Evolutionary conservation across 495 filamentous ascomycete species (phyloP).

Genomic region (Hypoxylon cercidicola): DNA sequence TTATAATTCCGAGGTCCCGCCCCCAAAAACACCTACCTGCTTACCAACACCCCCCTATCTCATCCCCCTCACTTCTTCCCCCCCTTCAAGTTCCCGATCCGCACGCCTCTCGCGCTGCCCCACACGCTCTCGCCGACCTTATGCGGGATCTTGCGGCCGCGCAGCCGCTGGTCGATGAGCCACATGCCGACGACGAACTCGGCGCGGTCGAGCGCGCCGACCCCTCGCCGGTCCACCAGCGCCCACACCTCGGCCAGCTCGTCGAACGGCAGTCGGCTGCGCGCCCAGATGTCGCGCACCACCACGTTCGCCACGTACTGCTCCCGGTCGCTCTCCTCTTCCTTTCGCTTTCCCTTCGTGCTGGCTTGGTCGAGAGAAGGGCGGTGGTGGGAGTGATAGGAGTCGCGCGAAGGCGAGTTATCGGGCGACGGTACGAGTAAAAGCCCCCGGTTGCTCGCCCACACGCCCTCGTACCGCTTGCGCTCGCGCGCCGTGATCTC

Average conservation of each 20-base stretch:
- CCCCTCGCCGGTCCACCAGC: conserved; percentile 75
- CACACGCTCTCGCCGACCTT: conserved; percentile 85
- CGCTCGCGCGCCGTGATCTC: conserved; percentile 80
- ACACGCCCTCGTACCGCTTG: conserved; percentile 95
- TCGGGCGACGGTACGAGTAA: conserved; percentile 45
- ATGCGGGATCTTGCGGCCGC: conserved; percentile 85
- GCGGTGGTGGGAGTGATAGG: neutral
- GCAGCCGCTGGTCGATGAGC: conserved; percentile 90
- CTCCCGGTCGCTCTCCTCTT: conserved; percentile 13
- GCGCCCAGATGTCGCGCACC: conserved; percentile 85
- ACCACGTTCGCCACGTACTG: conserved; percentile 81
- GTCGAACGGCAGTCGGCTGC: conserved; percentile 74
- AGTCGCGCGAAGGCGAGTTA: neutral
- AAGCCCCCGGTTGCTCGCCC: conserved; percentile 91
- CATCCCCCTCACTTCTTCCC: conserved; percentile 27
- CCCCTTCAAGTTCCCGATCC: conserved; percentile 41
- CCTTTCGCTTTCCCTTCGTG: conserved; percentile 7
- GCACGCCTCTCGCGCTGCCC: conserved; percentile 77
- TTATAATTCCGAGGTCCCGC: neutral
- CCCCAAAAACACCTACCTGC: neutral
- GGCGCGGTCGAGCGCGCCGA: conserved; percentile 71
- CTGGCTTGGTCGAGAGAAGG: neutral
- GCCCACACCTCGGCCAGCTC: conserved; percentile 85
- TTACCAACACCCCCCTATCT: neutral
- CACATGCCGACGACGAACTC: conserved; percentile 97